phyloP scores from a whole-genome alignment of 176 grass and related monocot species.

The Lolium rigidum region DNA sequence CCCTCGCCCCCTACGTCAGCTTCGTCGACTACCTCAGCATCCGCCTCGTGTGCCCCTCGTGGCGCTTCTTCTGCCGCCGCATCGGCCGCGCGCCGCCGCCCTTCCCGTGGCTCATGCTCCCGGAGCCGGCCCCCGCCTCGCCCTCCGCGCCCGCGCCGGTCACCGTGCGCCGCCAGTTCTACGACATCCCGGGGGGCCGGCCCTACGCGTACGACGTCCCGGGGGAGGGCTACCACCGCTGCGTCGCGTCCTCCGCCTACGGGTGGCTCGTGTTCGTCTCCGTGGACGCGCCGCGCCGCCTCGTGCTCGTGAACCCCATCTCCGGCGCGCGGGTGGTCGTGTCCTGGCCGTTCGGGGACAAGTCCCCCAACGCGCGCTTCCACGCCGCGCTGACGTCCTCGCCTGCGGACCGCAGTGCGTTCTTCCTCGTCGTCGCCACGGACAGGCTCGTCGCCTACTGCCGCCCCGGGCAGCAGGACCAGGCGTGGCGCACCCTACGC shows the following conservation, averaged over 20 bases:
- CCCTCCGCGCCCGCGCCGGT: neutral
- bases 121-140: neutral
- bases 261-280: constrained; percentile 54
- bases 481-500: constrained; percentile 43
- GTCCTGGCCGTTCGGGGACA: constrained; percentile 48
- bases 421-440: constrained; percentile 46
- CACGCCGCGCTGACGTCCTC: constrained; percentile 40
- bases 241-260: constrained; percentile 43
- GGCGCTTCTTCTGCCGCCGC: constrained; percentile 37
- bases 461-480: constrained; percentile 14
- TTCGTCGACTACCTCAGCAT: constrained; percentile 47
- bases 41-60: constrained; percentile 42
- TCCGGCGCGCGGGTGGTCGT: neutral
- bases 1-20: constrained; percentile 23
- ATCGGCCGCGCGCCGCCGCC: constrained; percentile 40
- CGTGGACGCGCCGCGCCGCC: constrained; percentile 31
- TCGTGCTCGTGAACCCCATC: constrained; percentile 46
- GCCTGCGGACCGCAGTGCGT: constrained; percentile 22
- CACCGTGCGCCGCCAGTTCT: constrained; percentile 44
- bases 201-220: constrained; percentile 45
- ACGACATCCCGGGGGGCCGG: constrained; percentile 47
- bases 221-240: constrained; percentile 17
- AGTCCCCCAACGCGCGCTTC: constrained; percentile 1
- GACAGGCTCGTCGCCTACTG: constrained; percentile 55
- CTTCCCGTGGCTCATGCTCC: constrained; percentile 63